Evolutionary conservation across 768 basidiomycete genomes (phyloP).

Genomic region (Leccinum fibrillosum): DNA sequence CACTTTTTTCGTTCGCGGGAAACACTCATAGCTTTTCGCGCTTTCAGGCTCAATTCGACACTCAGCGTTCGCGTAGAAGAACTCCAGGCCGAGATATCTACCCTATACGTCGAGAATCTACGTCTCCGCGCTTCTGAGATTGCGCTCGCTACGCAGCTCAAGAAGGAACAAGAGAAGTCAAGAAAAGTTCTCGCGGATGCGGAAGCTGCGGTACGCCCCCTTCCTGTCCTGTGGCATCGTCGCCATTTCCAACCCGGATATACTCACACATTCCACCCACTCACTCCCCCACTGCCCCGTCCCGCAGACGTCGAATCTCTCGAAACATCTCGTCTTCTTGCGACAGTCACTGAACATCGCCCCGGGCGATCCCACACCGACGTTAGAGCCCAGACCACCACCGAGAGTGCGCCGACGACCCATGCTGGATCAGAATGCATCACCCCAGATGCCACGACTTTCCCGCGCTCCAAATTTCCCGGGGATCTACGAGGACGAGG

Average conservation of each 20-base stretch:
- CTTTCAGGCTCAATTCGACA: conserved; percentile 73
- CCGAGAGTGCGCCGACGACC: conserved; percentile 54
- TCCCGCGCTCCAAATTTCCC: conserved; percentile 66
- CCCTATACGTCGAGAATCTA: conserved; percentile 80
- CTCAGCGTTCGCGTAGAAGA: conserved; percentile 83
- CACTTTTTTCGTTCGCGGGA: conserved; percentile 1
- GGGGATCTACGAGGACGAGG: conserved; percentile 67
- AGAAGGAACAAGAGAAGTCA: conserved; percentile 77
- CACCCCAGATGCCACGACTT: conserved; percentile 52
- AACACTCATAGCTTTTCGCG: conserved; percentile 5
- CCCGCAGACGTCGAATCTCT: conserved; percentile 52
- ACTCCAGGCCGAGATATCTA: conserved; percentile 77
- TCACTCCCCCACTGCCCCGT: background rate
- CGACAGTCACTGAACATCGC: conserved; percentile 58
- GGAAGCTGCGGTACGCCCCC: conserved; percentile 62
- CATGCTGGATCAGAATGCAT: conserved; percentile 37
- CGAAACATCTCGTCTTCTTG: conserved; percentile 62
- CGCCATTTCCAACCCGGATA: background rate
- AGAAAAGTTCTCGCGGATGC: conserved; percentile 68
- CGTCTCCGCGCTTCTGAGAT: conserved; percentile 80
- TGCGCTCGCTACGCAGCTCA: conserved; percentile 69
- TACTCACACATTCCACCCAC: background rate
- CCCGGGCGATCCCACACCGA: conserved; percentile 33
- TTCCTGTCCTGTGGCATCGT: conserved; percentile 14
- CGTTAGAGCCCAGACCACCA: conserved; percentile 39